These are phyloP conservation scores for Chrysoporthe puriensis DNA, from an alignment of 2,329 filamentous ascomycete genomes.

Conservation along the genomic window DNA sequence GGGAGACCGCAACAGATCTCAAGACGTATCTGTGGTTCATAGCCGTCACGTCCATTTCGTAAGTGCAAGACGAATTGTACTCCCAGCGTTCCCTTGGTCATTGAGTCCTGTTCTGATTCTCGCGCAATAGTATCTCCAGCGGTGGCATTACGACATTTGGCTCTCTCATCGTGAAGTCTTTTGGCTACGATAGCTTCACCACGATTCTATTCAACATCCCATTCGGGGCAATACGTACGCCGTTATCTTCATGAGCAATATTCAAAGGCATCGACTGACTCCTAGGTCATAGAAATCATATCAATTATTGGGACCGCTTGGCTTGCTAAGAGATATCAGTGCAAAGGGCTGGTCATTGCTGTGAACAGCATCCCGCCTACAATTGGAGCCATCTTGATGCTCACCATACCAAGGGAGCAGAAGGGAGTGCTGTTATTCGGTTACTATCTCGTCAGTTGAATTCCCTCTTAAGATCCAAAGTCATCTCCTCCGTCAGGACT, in stretches of 20 bases:
- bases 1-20: conserved; percentile 43
- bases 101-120: conserved; percentile 3
- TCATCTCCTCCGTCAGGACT: background rate
- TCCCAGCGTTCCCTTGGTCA: conserved; percentile 19
- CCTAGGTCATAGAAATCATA: conserved; percentile 50
- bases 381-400: conserved; percentile 50
- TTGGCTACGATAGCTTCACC: conserved; percentile 58
- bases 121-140: conserved; percentile 46
- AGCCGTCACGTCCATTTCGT: conserved; percentile 58
- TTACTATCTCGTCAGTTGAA: conserved; percentile 49
- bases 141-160: conserved; percentile 64
- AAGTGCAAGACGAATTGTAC: conserved; percentile 27
- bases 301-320: conserved; percentile 60
- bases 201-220: conserved; percentile 65
- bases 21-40: conserved; percentile 50
- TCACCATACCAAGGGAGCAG: conserved; percentile 49
- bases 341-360: conserved; percentile 49
- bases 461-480: background rate
- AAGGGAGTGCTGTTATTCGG: conserved; percentile 54
- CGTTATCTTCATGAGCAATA: no score
- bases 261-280: background rate
- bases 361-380: conserved; percentile 43
- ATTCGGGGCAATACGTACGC: conserved; percentile 53
- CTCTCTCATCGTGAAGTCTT: conserved; percentile 59
- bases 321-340: conserved; percentile 45